Evolutionary conservation across 495 filamentous ascomycete species (phyloP), one percentile per base, ranked within the genome.

Genomic region (Lasiosphaeria miniovina): DNA sequence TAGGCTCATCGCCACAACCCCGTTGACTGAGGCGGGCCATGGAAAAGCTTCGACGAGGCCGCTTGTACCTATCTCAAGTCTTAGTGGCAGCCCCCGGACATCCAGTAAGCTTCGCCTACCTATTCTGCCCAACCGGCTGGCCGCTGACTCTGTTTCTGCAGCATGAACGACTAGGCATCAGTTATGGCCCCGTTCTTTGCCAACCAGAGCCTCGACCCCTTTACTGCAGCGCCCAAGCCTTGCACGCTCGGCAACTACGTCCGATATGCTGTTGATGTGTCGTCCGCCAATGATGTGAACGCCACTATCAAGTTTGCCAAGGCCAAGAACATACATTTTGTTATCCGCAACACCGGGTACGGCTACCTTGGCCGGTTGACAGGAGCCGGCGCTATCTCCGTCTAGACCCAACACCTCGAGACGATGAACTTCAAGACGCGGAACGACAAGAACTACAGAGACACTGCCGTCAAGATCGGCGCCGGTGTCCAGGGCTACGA

Each of bases 231-330:
- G 15, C 56, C 52, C 11, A 61, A 55, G 59, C 67, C 67, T 3
- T 90, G 86, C 72, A 70, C 67, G 4, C 61, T 86, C 1, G 85
- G 83, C 33, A 83, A 83, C 65, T 84, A 83, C 63, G 77, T 84
- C 6, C 49, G 60, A 7, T 89, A 88, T 57, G 73, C 79, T 5
- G 78, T 86, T 57, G 79, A 80, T 57, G 80, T 76, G 10, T 60
- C 65, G 12, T 41, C 57, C 1, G 62, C 69, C 1, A 57, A 33
- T 14, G 76, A 87, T 57, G 69, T 80, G 24, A 64, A 64, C 12
- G 66, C 68, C 4, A 75, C 75, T 0, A 63, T 86, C 15, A 69
- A 71, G 1, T 86, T 86, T 60, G 82, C 80, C 36, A 54, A 59
- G 57, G 8, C 57, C 51, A 56, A 70, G 55, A 78, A 78, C 67